These are phyloP conservation scores for Suillus spraguei DNA, from an alignment of 768 basidiomycete species.

Conservation along the genomic window DNA sequence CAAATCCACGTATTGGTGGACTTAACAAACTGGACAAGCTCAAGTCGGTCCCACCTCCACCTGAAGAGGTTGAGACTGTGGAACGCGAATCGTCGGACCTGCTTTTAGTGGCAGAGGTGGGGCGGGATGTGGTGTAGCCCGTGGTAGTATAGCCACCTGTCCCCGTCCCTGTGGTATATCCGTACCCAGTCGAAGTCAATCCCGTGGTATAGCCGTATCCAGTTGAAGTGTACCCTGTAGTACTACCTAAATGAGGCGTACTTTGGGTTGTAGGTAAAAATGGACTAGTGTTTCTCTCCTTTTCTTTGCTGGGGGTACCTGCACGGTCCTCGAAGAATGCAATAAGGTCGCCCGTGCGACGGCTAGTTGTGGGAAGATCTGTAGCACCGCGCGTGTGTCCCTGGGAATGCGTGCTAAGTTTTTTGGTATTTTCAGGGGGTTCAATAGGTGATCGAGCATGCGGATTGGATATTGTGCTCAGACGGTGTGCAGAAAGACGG, in stretches of 20 bases:
- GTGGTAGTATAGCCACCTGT: slow-evolving; percentile 19
- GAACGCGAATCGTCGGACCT: slow-evolving; percentile 35
- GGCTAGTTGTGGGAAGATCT: slow-evolving; percentile 48
- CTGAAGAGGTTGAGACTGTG: slow-evolving; percentile 19
- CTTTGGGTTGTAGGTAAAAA: slow-evolving; percentile 38
- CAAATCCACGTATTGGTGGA: slow-evolving; percentile 36
- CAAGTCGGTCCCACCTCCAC: slow-evolving; percentile 3
- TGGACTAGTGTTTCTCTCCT: slow-evolving; percentile 48
- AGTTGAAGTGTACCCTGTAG: slow-evolving; percentile 38
- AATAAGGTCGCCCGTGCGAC: slow-evolving; percentile 70
- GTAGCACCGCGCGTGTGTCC: slow-evolving; percentile 4
- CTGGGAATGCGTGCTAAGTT: slow-evolving; percentile 4
- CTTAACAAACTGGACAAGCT: slow-evolving; percentile 48
- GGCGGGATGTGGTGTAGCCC: slow-evolving; percentile 36
- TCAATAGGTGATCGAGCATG: slow-evolving; percentile 36
- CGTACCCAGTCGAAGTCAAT: slow-evolving; percentile 28
- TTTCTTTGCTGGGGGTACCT: slow-evolving; percentile 44
- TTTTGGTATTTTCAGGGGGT: slow-evolving; percentile 22
- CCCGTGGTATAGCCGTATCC: slow-evolving; percentile 31
- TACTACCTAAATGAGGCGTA: slow-evolving; percentile 41
- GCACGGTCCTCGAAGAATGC: slow-evolving; percentile 70
- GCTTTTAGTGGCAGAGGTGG: slow-evolving; percentile 52
- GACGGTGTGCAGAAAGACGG: slow-evolving; percentile 8
- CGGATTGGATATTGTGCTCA: slow-evolving; percentile 19
- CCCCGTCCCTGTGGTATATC: slow-evolving; percentile 16